Evolutionary conservation across 2,329 filamentous ascomycete genomes (phyloP).

Genomic region (Leptographium radiaticola): DNA sequence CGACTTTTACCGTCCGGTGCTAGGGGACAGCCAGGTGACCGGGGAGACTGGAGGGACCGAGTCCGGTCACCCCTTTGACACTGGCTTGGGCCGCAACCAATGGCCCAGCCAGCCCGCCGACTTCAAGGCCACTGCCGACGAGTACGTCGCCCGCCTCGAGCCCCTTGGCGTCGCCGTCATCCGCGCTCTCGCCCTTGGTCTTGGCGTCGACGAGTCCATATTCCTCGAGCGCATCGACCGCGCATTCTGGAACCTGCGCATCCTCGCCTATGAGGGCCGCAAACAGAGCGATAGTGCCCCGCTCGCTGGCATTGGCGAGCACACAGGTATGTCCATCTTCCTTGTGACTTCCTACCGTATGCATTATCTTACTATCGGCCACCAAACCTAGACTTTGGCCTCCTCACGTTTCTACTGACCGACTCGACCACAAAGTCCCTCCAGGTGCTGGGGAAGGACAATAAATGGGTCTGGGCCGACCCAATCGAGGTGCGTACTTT

Average conservation of each 20-base stretch:
- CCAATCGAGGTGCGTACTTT: constrained; percentile 17
- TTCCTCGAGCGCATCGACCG: constrained; percentile 3
- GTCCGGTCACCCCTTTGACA: neutral
- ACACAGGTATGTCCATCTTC: neutral
- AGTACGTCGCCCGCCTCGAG: neutral
- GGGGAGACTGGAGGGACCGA: neutral
- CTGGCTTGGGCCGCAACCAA: constrained; percentile 3
- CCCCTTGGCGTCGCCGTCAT: constrained; percentile 1
- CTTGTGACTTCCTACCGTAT: too few relatives aligned
- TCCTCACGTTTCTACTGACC: constrained; percentile 3
- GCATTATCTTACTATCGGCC: neutral
- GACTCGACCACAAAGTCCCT: constrained; percentile 11
- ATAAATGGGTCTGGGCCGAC: constrained; percentile 28
- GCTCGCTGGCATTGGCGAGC: constrained; percentile 2
- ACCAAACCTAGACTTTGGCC: constrained; percentile 1
- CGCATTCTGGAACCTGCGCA: constrained; percentile 5
- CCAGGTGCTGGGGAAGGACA: constrained; percentile 27
- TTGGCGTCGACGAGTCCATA: constrained; percentile 1
- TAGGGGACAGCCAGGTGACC: too few relatives aligned
- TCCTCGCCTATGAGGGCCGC: constrained; percentile 3
- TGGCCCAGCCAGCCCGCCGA: constrained; percentile 1
- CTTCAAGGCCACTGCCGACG: constrained; percentile 1
- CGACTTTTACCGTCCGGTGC: constrained; percentile 1
- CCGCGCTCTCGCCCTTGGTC: neutral
- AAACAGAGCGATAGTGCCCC: neutral